These are phyloP conservation scores for Malus domestica DNA, from an alignment of 306 rosid species.

Conservation along the genomic window DNA sequence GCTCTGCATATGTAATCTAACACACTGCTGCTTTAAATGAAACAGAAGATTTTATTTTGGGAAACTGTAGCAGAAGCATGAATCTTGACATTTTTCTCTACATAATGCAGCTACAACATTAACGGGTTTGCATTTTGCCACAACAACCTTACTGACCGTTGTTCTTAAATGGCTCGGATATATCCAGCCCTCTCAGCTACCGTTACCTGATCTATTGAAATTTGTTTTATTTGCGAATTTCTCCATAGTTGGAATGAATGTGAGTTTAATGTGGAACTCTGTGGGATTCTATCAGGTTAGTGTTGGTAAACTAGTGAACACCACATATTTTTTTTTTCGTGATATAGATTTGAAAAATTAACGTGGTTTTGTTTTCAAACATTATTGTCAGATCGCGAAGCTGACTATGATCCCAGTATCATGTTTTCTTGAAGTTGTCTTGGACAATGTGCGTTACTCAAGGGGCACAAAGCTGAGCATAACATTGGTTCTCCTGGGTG, in stretches of 20 bases:
- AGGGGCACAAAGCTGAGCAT: slow-evolving; percentile 76
- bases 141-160: slow-evolving; percentile 55
- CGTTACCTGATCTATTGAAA: slow-evolving; percentile 55
- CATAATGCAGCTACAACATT: slow-evolving; percentile 67
- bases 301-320: slow-evolving; percentile 3
- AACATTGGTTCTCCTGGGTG: slow-evolving; percentile 67
- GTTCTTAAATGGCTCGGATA: slow-evolving; percentile 58
- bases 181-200: slow-evolving; percentile 59
- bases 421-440: slow-evolving; percentile 62
- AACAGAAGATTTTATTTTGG: background rate
- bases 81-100: slow-evolving; percentile 17
- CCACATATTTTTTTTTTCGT: background rate
- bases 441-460: slow-evolving; percentile 64
- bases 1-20: background rate
- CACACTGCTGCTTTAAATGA: background rate
- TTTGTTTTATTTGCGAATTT: slow-evolving; percentile 70
- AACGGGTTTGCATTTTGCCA: slow-evolving; percentile 73
- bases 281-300: slow-evolving; percentile 83
- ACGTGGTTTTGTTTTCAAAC: slow-evolving; percentile 7
- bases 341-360: slow-evolving; percentile 2
- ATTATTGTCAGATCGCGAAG: slow-evolving; percentile 61
- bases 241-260: slow-evolving; percentile 82
- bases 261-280: slow-evolving; percentile 88
- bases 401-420: slow-evolving; percentile 86
- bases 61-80: slow-evolving; percentile 11